Evolutionary conservation across 2,329 filamentous ascomycete genomes (phyloP).

Genomic region (Bisporella sp.): DNA sequence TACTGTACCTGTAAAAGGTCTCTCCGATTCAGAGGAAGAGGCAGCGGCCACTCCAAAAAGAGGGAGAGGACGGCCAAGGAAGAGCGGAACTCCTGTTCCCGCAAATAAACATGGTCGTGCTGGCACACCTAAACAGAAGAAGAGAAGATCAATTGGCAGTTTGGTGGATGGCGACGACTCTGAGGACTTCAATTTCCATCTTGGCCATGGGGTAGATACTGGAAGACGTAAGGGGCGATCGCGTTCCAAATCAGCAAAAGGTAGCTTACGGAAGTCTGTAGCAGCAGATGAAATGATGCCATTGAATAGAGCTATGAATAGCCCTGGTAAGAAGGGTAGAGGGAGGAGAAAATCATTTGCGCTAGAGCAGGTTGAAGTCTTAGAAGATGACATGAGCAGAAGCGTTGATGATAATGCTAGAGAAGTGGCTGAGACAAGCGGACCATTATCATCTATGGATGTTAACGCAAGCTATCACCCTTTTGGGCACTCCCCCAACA

Average conservation of each 20-base stretch:
- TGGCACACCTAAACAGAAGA: conserved; percentile 18
- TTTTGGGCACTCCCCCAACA: conserved; percentile 16
- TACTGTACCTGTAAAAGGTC: conserved; percentile 25
- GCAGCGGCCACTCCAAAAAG: conserved; percentile 31
- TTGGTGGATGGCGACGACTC: conserved; percentile 20
- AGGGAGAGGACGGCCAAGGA: conserved; percentile 35
- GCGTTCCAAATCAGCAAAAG: conserved; percentile 21
- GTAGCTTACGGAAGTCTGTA: conserved; percentile 11
- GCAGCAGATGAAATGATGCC: conserved; percentile 4
- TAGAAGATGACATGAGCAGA: conserved; percentile 8
- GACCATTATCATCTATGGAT: conserved; percentile 4
- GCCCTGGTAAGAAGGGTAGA: conserved; percentile 15
- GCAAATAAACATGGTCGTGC: conserved; percentile 18
- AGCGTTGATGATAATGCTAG: conserved; percentile 2
- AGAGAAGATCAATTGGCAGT: conserved; percentile 20
- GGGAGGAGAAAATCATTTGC: conserved; percentile 13
- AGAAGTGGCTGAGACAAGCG: conserved; percentile 1
- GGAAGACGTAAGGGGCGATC: conserved; percentile 19
- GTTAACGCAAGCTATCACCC: conserved; percentile 2
- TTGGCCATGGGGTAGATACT: conserved; percentile 16
- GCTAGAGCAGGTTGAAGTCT: conserved; percentile 11
- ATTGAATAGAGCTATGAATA: conserved; percentile 7
- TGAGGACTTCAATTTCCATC: conserved; percentile 16
- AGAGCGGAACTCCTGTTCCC: conserved; percentile 32
- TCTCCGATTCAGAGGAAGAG: conserved; percentile 23